phyloP scores from a whole-genome alignment of 192 early-diverging fungal species.

The Glomus cerebriforme region DNA sequence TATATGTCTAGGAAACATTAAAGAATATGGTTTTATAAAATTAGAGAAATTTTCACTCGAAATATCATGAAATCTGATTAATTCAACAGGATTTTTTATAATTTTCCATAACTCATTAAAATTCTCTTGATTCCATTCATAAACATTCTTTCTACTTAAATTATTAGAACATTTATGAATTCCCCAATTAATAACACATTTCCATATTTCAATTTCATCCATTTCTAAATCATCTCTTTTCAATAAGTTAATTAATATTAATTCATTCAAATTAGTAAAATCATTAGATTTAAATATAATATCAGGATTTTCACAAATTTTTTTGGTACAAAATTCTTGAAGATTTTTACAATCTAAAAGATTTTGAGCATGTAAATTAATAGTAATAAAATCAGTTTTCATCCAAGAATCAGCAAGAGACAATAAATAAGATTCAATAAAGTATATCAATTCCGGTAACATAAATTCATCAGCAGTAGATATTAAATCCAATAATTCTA shows the following conservation, averaged over 20 bases:
- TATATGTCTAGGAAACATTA: not conserved
- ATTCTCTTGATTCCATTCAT: not conserved
- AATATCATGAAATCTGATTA: not conserved
- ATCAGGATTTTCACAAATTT: not conserved
- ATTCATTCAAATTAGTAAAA: not conserved
- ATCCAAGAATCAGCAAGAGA: not conserved
- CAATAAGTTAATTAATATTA: not conserved
- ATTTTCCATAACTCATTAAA: not conserved
- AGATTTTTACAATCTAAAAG: not conserved
- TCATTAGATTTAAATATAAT: not conserved
- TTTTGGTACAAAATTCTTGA: not conserved
- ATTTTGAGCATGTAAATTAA: not conserved
- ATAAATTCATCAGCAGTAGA: not conserved
- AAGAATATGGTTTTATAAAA: not conserved
- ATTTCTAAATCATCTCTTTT: not conserved
- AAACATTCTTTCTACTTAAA: no score
- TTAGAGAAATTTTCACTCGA: not conserved
- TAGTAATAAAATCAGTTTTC: not conserved
- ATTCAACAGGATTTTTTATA: not conserved
- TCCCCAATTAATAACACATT: not conserved
- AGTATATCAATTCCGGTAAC: not conserved
- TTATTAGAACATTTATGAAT: not conserved
- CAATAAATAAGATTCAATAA: not conserved
- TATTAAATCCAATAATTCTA: not conserved
- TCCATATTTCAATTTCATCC: not conserved